These are phyloP conservation scores for Thymus mandschuricus DNA, from an alignment of 257 asterid species.

Conservation along the genomic window DNA sequence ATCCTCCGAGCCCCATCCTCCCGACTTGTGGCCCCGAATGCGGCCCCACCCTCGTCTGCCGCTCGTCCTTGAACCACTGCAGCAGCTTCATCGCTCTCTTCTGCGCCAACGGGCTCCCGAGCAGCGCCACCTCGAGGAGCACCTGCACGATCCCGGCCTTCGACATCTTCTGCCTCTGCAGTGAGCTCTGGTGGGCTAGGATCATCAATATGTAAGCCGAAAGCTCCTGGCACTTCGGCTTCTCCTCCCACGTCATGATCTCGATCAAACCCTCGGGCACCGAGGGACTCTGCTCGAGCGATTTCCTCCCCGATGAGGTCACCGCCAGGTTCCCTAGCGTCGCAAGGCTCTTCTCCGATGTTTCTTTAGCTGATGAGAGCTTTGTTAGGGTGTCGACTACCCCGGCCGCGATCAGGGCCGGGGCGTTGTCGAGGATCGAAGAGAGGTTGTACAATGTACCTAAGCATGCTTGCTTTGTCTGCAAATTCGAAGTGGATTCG, in stretches of 20 bases:
- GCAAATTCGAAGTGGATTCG: slow-evolving; percentile 43
- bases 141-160: slow-evolving; percentile 81
- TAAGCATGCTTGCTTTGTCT: slow-evolving; percentile 55
- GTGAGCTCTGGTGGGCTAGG: slow-evolving; percentile 78
- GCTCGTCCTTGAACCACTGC: slow-evolving; percentile 88
- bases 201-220: slow-evolving; percentile 79
- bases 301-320: slow-evolving; percentile 60
- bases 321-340: slow-evolving; percentile 69
- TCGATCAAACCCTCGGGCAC: slow-evolving; percentile 75
- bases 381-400: slow-evolving; percentile 42
- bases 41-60: slow-evolving; percentile 69
- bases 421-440: slow-evolving; percentile 54
- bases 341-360: slow-evolving; percentile 74
- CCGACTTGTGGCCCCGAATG: slow-evolving; percentile 90
- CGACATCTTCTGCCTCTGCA: slow-evolving; percentile 76
- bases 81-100: slow-evolving; percentile 80
- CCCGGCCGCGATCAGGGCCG: slow-evolving; percentile 42
- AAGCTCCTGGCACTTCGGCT: slow-evolving; percentile 72
- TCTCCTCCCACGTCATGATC: slow-evolving; percentile 78
- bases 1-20: slow-evolving; percentile 35
- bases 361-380: slow-evolving; percentile 44
- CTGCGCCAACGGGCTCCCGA: slow-evolving; percentile 83
- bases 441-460: slow-evolving; percentile 64
- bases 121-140: slow-evolving; percentile 80
- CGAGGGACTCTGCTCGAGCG: slow-evolving; percentile 52